phyloP scores from a whole-genome alignment of 1,284 basidiomycete genomes.

The Cryptococcus sp. region DNA sequence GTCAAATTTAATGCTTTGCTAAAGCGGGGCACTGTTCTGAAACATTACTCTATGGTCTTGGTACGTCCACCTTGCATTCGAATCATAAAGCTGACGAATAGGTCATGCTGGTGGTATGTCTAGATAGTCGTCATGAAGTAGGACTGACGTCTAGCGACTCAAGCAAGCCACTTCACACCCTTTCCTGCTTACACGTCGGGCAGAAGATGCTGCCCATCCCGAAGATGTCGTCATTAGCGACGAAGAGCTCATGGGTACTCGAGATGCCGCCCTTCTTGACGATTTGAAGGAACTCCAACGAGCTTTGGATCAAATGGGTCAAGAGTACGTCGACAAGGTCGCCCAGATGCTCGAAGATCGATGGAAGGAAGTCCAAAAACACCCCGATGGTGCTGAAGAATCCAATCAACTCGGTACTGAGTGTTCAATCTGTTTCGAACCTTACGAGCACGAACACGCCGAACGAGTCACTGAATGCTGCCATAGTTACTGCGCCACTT shows the following conservation, averaged over 20 bases:
- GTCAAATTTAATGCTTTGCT: constrained; percentile 8
- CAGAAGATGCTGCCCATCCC: constrained; percentile 17
- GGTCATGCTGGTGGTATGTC: background rate
- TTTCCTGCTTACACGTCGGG: constrained; percentile 35
- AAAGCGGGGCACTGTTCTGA: constrained; percentile 40
- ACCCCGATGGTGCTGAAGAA: constrained; percentile 16
- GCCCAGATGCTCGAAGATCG: constrained; percentile 29
- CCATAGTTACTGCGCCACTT: constrained; percentile 41
- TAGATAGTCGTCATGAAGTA: background rate
- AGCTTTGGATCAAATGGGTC: constrained; percentile 21
- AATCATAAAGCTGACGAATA: constrained; percentile 3
- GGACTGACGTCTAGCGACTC: background rate
- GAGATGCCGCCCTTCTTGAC: constrained; percentile 14
- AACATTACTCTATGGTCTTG: constrained; percentile 29
- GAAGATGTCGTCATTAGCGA: constrained; percentile 36
- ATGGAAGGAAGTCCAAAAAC: constrained; percentile 10
- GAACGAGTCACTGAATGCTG: constrained; percentile 39
- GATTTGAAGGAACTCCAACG: constrained; percentile 28
- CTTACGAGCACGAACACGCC: constrained; percentile 18
- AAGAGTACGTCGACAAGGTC: constrained; percentile 22
- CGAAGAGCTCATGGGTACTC: constrained; percentile 23
- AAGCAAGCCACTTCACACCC: constrained; percentile 19
- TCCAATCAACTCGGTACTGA: constrained; percentile 14
- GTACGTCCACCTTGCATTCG: too few species aligned
- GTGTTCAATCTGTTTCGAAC: constrained; percentile 38